Percentiles rank a stretch among this genome's conserved stretches.
Evolutionary conservation across 805 yeast genomes (phyloP).

Genomic region (Jamesozyma jinghongensis): DNA sequence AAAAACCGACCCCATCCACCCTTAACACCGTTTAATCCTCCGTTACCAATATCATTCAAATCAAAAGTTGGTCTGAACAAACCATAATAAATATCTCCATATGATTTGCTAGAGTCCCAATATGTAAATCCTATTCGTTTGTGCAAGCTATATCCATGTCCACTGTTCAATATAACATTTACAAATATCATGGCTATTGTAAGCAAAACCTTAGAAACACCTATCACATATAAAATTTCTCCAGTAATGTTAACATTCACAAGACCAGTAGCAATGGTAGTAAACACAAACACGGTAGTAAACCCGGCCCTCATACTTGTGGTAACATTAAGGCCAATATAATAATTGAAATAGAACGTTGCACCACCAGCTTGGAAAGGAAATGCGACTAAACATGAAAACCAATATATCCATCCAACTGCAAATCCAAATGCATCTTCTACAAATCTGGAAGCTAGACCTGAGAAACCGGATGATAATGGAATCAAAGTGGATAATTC

Average conservation of each 20-base stretch:
- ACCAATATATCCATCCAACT: constrained; percentile 54
- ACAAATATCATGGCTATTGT: constrained; percentile 48
- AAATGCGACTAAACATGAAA: constrained; percentile 46
- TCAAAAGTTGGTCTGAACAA: constrained; percentile 67
- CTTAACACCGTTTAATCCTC: constrained; percentile 46
- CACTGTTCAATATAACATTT: constrained; percentile 57
- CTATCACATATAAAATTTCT: constrained; percentile 58
- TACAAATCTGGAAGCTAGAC: constrained; percentile 52
- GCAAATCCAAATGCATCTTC: constrained; percentile 64
- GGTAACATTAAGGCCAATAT: too few species aligned
- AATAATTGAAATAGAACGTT: constrained; percentile 54
- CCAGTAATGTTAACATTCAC: constrained; percentile 67
- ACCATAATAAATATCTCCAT: constrained; percentile 48
- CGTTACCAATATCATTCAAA: constrained; percentile 49
- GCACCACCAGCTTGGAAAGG: constrained; percentile 62
- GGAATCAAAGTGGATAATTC: constrained; percentile 59
- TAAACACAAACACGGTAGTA: constrained; percentile 46
- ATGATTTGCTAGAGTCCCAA: constrained; percentile 46
- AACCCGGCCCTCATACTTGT: constrained; percentile 52
- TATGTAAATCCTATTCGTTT: constrained; percentile 52
- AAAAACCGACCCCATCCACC: constrained; percentile 54
- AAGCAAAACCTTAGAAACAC: constrained; percentile 47
- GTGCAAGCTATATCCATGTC: constrained; percentile 25
- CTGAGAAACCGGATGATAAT: constrained; percentile 54
- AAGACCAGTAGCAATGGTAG: constrained; percentile 44